A percentile compares a stretch with the other conserved stretches of the same genome.
Evolutionary conservation across 176 grass and related monocot genomes (phyloP).

Genomic region (Triticum dicoccoides): DNA sequence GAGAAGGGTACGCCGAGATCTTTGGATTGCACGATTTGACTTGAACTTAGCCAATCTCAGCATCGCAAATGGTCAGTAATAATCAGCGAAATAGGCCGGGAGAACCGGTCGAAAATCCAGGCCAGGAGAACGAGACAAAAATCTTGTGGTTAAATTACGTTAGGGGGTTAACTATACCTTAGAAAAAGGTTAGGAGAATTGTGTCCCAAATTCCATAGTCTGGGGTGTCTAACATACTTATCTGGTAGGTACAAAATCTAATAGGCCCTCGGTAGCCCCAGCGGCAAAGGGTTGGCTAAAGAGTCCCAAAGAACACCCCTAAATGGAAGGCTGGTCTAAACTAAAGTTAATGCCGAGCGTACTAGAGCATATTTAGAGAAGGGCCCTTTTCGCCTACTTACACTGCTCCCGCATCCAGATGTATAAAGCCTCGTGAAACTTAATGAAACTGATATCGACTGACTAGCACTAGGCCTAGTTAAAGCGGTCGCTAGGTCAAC

Average conservation of each 20-base stretch:
- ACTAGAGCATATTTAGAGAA: neutral
- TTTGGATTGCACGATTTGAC: neutral
- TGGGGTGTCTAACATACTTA: neutral
- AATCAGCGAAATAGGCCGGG: no score
- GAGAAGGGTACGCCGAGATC: neutral
- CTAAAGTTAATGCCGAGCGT: neutral
- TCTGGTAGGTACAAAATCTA: neutral
- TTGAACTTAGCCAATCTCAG: neutral
- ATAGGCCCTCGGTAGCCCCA: neutral
- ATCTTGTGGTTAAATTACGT: neutral
- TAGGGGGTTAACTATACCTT: neutral
- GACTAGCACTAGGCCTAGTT: neutral
- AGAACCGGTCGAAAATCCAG: no score
- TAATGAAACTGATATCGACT: neutral
- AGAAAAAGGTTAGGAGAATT: neutral
- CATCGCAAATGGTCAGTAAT: neutral
- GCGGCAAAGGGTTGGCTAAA: neutral
- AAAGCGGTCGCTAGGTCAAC: neutral
- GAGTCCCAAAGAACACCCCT: neutral
- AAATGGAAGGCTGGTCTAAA: neutral
- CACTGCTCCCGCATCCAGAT: neutral
- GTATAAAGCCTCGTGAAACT: neutral
- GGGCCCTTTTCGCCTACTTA: neutral
- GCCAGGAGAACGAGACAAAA: no score
- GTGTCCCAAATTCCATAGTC: neutral